A percentile compares a stretch with the other conserved stretches of the same genome.
Evolutionary conservation across 371 early-diverging fungal species (phyloP).

Genomic region (Cokeromyces recurvatus): DNA sequence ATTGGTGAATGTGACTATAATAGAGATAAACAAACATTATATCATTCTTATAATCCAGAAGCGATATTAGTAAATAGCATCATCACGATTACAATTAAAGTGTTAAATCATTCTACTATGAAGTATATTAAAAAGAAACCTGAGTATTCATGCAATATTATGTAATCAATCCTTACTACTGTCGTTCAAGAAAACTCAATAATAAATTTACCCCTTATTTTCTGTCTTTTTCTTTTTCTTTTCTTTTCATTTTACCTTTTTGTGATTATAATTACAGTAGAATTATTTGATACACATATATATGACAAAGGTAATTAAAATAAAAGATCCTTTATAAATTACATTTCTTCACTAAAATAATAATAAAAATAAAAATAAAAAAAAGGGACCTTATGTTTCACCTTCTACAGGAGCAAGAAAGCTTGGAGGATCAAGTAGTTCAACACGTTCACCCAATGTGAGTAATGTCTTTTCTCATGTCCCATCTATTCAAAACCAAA

Average conservation of each 20-base stretch:
- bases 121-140: too few relatives aligned
- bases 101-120: not conserved
- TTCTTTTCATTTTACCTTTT: conserved; percentile 1
- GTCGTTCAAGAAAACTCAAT: too few relatives aligned
- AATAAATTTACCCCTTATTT: not conserved
- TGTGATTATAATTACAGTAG: not conserved
- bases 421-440: conserved; percentile 7
- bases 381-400: conserved; percentile 20
- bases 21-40: conserved; percentile 60
- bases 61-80: not conserved
- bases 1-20: conserved; percentile 69
- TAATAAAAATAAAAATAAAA: not conserved
- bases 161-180: conserved; percentile 4
- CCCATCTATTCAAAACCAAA: not conserved
- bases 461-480: conserved; percentile 24
- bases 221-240: not conserved
- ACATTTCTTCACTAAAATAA: not conserved
- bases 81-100: conserved; percentile 4
- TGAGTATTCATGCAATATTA: conserved; percentile 10
- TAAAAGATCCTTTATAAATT: not conserved
- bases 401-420: conserved; percentile 25
- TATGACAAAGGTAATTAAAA: conserved; percentile 12
- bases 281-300: not conserved
- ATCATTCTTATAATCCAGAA: conserved; percentile 28
- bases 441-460: conserved; percentile 24